Evolutionary conservation across 75 land plant species (phyloP).

Genomic region (Pinus tabuliformis): DNA sequence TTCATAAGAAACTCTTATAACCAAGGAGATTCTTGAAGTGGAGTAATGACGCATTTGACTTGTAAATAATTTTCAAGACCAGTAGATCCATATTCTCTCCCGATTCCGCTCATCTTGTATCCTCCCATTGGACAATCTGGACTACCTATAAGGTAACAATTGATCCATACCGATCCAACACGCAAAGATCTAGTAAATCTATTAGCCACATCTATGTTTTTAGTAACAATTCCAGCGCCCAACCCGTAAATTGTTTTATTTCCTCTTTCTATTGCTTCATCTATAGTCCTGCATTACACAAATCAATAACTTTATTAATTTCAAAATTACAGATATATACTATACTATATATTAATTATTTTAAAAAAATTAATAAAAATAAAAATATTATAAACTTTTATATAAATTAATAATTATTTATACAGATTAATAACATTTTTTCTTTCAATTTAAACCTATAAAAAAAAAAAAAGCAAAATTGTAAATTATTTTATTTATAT

Average conservation of each 20-base stretch:
- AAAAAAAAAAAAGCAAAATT: too few species aligned
- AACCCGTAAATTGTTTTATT: conserved; percentile 67
- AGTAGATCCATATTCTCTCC: conserved; percentile 52
- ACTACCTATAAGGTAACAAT: conserved; percentile 20
- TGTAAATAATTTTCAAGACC: conserved; percentile 48
- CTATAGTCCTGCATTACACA: conserved; percentile 41
- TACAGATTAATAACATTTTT: too few species aligned
- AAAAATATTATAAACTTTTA: too few species aligned
- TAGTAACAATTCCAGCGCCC: conserved; percentile 69
- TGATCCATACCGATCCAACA: conserved; percentile 75
- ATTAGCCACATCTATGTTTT: conserved; percentile 62
- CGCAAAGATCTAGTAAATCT: conserved; percentile 57
- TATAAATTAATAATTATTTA: too few species aligned
- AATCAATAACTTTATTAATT: too few species aligned
- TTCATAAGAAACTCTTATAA: conserved; percentile 7
- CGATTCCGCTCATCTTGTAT: conserved; percentile 75
- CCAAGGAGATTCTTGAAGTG: conserved; percentile 66
- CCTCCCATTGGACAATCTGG: conserved; percentile 47
- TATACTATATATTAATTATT: too few species aligned
- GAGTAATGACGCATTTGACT: conserved; percentile 67
- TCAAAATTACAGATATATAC: too few species aligned
- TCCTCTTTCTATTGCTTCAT: conserved; percentile 62
- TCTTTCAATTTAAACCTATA: too few species aligned
- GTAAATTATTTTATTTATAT: too few species aligned
- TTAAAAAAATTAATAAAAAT: too few species aligned